Conservation (phyloP, 2,329 filamentous ascomycete species). For the Fusarium sp. region DNA sequence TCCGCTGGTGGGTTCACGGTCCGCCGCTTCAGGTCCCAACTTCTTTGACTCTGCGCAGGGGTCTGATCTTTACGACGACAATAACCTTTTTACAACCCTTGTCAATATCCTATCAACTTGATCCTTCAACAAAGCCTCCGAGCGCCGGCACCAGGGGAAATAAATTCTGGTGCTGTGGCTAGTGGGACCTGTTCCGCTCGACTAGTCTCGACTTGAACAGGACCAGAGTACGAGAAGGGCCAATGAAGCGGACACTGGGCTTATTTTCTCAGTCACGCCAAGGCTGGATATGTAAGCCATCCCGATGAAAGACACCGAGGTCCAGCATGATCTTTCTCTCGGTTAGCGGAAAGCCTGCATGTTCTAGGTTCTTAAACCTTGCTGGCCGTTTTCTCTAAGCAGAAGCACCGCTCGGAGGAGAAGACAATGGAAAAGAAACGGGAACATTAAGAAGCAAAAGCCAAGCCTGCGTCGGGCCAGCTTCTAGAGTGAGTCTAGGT, state of each 20-base stretch:
- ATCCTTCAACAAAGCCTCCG: constrained; percentile 15
- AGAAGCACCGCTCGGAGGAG: background rate
- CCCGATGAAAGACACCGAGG: constrained; percentile 25
- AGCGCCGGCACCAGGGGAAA: constrained; percentile 25
- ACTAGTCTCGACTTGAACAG: constrained; percentile 10
- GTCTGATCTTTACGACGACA: constrained; percentile 12
- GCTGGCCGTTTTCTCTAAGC: background rate
- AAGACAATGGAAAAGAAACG: constrained; percentile 24
- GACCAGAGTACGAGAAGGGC: constrained; percentile 3
- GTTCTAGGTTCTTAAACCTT: background rate
- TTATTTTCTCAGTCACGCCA: constrained; percentile 33
- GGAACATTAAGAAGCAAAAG: constrained; percentile 6
- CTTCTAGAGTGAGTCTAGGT: constrained; percentile 34
- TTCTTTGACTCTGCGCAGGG: constrained; percentile 4
- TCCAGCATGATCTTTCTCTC: constrained; percentile 12
- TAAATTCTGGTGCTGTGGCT: constrained; percentile 8
- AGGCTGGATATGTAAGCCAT: constrained; percentile 34
- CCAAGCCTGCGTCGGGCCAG: constrained; percentile 9
- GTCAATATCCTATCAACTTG: background rate
- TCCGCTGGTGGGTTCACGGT: constrained; percentile 5
- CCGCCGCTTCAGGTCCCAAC: constrained; percentile 7
- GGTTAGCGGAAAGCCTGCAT: constrained; percentile 11
- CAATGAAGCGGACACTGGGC: constrained; percentile 11
- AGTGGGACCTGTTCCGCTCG: constrained; percentile 27
- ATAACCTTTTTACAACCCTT: constrained; percentile 15